phyloP scores from a whole-genome alignment of 73 alveolate species.

The Halteria grandinella region DNA sequence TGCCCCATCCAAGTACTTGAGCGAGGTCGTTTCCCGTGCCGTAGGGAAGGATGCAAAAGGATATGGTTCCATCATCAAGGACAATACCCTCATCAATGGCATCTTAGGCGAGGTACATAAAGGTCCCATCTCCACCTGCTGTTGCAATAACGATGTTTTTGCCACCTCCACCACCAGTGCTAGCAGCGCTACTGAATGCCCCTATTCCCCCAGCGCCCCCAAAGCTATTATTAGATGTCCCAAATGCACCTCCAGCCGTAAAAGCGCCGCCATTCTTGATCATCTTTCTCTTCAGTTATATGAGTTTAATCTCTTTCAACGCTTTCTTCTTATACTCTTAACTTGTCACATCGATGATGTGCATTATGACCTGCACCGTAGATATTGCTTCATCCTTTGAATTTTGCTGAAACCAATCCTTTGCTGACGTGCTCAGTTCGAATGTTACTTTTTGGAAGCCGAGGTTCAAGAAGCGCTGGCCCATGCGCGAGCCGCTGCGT shows the following conservation, averaged over 20 bases:
- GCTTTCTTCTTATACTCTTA: slow-evolving; percentile 9
- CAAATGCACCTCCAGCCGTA: not conserved
- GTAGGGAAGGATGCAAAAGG: slow-evolving; percentile 76
- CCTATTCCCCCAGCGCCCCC: slow-evolving; percentile 21
- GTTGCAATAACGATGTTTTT: too few relatives aligned
- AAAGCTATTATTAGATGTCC: not conserved
- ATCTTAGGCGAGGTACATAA: slow-evolving; percentile 76
- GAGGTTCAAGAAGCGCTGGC: slow-evolving; percentile 13
- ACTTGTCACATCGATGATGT: slow-evolving; percentile 17
- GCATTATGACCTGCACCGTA: slow-evolving; percentile 4
- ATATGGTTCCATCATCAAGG: slow-evolving; percentile 28
- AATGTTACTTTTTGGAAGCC: slow-evolving; percentile 3
- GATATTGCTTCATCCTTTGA: slow-evolving; percentile 3
- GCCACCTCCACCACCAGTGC: too few relatives aligned
- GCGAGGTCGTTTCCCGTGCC: slow-evolving; percentile 90
- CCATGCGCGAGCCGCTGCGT: slow-evolving; percentile 21
- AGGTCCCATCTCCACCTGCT: slow-evolving; percentile 92
- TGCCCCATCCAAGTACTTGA: slow-evolving; percentile 70
- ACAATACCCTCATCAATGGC: slow-evolving; percentile 44
- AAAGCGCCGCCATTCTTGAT: not conserved
- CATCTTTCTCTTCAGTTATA: not conserved
- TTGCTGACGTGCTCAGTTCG: too few relatives aligned
- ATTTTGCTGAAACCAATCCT: too few relatives aligned
- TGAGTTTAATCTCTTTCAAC: slow-evolving; percentile 14
- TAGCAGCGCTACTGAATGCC: too few relatives aligned